Percentiles rank a stretch among this genome's conserved stretches.
Conservation (phyloP, 2,329 filamentous ascomycete genomes). For the Aureobasidium sp. region DNA sequence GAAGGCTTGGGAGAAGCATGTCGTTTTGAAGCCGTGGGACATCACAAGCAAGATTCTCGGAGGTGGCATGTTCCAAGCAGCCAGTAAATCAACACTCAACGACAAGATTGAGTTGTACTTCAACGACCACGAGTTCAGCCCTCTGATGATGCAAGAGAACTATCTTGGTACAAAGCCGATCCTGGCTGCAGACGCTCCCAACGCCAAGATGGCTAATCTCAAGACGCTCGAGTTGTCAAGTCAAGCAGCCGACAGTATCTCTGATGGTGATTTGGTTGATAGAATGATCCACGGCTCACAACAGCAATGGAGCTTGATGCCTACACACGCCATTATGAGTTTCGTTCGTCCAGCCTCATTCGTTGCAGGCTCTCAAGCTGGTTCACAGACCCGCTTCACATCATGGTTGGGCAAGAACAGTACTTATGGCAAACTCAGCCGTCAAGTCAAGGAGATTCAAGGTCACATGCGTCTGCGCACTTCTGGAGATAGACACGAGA, state of each 20-base stretch:
- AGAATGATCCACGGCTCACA: slow-evolving; percentile 98
- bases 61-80: slow-evolving; percentile 73
- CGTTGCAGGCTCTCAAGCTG: slow-evolving; percentile 64
- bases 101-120: slow-evolving; percentile 99
- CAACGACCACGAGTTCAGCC: slow-evolving; percentile 97
- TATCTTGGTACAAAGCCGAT: slow-evolving; percentile 79
- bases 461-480: slow-evolving; percentile 90
- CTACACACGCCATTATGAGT: slow-evolving; percentile 88
- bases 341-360: slow-evolving; percentile 88
- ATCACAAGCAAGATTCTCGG: slow-evolving; percentile 90
- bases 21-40: slow-evolving; percentile 95
- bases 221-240: slow-evolving; percentile 83
- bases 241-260: slow-evolving; percentile 88
- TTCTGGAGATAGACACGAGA: slow-evolving; percentile 85
- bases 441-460: slow-evolving; percentile 87
- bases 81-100: slow-evolving; percentile 80
- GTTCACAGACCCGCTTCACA: slow-evolving; percentile 65
- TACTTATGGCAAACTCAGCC: slow-evolving; percentile 64
- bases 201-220: slow-evolving; percentile 57
- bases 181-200: slow-evolving; percentile 45
- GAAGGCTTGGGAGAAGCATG: slow-evolving; percentile 97
- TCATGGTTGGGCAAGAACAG: slow-evolving; percentile 94
- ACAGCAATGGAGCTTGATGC: slow-evolving; percentile 98
- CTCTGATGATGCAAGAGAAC: slow-evolving; percentile 96
- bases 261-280: slow-evolving; percentile 91